phyloP scores from a whole-genome alignment of 495 filamentous ascomycete species.

The Xylaria grammica region DNA sequence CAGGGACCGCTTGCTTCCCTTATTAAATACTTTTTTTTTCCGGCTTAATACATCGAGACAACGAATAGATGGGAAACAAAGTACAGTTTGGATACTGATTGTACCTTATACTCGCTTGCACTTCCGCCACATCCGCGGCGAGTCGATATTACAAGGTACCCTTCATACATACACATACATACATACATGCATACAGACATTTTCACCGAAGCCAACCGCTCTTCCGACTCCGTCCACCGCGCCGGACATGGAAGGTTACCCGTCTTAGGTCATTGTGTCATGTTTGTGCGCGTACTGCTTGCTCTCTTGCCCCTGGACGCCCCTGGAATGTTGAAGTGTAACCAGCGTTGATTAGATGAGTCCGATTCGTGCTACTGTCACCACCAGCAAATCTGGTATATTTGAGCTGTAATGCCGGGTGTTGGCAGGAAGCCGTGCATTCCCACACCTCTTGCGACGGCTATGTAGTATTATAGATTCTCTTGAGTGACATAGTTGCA shows the following conservation, averaged over 20 bases:
- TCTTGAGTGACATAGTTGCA: background rate
- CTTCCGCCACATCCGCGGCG: background rate
- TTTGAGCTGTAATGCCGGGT: background rate
- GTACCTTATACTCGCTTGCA: background rate
- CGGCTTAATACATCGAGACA: constrained; percentile 4
- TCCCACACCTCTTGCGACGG: too few relatives aligned
- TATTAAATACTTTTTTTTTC: background rate
- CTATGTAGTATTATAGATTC: too few relatives aligned
- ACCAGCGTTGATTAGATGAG: too few relatives aligned
- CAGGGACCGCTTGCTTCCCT: background rate
- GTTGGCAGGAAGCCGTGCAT: background rate
- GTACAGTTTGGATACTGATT: background rate
- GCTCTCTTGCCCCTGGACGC: background rate
- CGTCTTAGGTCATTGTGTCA: background rate
- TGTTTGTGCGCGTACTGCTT: background rate
- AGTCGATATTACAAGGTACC: background rate
- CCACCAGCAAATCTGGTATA: too few relatives aligned
- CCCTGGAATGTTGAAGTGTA: background rate
- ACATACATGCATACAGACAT: background rate
- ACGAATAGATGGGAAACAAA: constrained; percentile 15
- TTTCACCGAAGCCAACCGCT: background rate
- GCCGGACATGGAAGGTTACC: too few relatives aligned
- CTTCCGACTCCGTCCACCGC: background rate
- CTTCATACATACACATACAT: background rate
- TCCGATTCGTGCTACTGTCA: too few relatives aligned